Conservation (phyloP, 192 early-diverging fungal genomes). For the Backusella australiensis region DNA sequence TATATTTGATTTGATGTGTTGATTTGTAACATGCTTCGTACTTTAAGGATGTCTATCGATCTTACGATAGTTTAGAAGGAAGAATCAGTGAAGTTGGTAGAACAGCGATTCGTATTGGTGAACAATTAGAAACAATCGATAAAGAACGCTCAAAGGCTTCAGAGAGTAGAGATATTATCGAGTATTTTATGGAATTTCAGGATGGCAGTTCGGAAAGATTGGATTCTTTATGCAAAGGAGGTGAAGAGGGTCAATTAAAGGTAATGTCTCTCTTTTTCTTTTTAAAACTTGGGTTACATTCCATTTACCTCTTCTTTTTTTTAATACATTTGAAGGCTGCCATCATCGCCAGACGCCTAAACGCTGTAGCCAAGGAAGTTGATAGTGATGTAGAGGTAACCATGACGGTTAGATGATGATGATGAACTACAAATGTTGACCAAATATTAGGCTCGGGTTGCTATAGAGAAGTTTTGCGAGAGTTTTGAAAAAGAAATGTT, state of each 20-base stretch:
- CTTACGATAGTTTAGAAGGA: constrained; percentile 85
- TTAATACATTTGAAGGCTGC: constrained; percentile 59
- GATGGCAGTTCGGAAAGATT: constrained; percentile 68
- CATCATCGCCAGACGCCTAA: constrained; percentile 79
- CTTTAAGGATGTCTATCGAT: constrained; percentile 75
- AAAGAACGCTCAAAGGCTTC: constrained; percentile 85
- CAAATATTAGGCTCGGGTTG: constrained; percentile 62
- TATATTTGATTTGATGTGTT: not conserved
- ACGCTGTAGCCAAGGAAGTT: constrained; percentile 81
- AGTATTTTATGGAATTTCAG: constrained; percentile 92
- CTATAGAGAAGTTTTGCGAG: constrained; percentile 94
- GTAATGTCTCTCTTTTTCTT: constrained; percentile 22
- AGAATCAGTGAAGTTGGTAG: constrained; percentile 91
- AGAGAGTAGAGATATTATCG: constrained; percentile 88
- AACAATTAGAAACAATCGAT: constrained; percentile 96
- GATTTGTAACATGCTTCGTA: not conserved
- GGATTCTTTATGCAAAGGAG: constrained; percentile 70
- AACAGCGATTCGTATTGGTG: constrained; percentile 95
- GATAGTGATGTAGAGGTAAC: constrained; percentile 62
- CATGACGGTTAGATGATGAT: not conserved
- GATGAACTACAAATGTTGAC: constrained; percentile 22
- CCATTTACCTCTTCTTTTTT: not conserved
- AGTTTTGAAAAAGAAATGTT: constrained; percentile 88
- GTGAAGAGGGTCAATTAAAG: constrained; percentile 84
- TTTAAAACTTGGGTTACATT: not conserved